Evolutionary conservation across 2,329 filamentous ascomycete genomes (phyloP).

Genomic region (Epichloe amarillans): DNA sequence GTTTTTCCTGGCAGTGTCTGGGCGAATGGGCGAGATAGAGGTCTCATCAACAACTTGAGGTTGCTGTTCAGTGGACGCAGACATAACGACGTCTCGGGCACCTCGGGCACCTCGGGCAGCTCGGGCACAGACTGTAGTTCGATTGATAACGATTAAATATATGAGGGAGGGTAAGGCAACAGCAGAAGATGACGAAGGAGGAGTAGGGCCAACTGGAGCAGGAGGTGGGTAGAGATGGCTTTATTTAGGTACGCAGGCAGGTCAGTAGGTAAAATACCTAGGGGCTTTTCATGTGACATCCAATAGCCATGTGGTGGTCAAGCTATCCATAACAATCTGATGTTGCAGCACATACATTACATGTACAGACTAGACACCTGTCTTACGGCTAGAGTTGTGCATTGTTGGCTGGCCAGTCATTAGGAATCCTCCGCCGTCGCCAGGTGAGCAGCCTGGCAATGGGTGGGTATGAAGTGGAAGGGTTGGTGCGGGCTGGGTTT

Average conservation of each 20-base stretch:
- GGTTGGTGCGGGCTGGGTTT: neutral
- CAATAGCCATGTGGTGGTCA: neutral
- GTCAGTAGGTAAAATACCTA: too few relatives aligned
- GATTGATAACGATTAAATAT: neutral
- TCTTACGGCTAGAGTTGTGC: neutral
- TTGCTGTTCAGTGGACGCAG: constrained; percentile 13
- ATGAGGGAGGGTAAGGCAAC: too few relatives aligned
- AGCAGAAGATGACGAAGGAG: neutral
- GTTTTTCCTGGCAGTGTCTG: constrained; percentile 45
- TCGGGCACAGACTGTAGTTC: too few relatives aligned
- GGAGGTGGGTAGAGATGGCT: neutral
- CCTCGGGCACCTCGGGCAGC: neutral
- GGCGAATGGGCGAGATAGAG: constrained; percentile 38
- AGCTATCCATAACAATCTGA: neutral
- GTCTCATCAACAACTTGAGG: constrained; percentile 31
- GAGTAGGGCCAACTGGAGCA: neutral
- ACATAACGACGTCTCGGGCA: constrained; percentile 12
- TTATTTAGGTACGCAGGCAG: neutral
- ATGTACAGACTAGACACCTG: neutral
- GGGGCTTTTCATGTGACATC: neutral
- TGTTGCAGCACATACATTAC: neutral
- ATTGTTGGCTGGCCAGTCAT: neutral
- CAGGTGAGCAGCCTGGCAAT: neutral
- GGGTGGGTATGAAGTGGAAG: neutral
- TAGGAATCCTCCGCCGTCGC: neutral